Evolutionary conservation across 2,329 filamentous ascomycete genomes (phyloP).

Genomic region (Colletotrichum eleusines): DNA sequence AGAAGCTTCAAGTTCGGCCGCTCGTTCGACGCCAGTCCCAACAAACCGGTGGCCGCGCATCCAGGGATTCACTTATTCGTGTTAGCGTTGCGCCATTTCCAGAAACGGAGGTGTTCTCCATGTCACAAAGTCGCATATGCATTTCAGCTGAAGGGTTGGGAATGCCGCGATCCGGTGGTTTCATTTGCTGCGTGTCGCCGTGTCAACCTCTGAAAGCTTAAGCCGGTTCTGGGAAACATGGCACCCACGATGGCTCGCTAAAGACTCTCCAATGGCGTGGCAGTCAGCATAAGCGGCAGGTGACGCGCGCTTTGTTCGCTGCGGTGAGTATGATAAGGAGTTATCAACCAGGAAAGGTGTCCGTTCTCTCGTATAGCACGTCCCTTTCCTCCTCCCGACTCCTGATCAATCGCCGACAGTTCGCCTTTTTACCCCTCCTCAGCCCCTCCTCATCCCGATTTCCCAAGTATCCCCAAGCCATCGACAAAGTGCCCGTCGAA

Average conservation of each 20-base stretch:
- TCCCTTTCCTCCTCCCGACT: neutral
- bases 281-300: neutral
- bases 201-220: constrained; percentile 13
- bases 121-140: constrained; percentile 24
- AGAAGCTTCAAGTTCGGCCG: constrained; percentile 10
- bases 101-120: constrained; percentile 3
- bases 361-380: neutral
- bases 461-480: neutral
- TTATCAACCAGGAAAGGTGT: neutral
- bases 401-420: neutral
- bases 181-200: constrained; percentile 34
- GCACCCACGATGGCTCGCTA: constrained; percentile 15
- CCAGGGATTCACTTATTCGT: constrained; percentile 9
- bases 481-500: neutral
- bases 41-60: neutral
- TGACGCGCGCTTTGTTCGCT: neutral
- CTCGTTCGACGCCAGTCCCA: constrained; percentile 12
- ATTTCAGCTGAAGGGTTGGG: constrained; percentile 8
- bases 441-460: neutral
- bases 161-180: constrained; percentile 10
- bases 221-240: neutral
- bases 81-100: constrained; percentile 29
- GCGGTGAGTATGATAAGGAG: neutral
- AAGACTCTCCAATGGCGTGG: neutral
- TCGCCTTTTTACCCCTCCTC: constrained; percentile 6